phyloP scores from a whole-genome alignment of 192 early-diverging fungal species.

The Backusella luteola region DNA sequence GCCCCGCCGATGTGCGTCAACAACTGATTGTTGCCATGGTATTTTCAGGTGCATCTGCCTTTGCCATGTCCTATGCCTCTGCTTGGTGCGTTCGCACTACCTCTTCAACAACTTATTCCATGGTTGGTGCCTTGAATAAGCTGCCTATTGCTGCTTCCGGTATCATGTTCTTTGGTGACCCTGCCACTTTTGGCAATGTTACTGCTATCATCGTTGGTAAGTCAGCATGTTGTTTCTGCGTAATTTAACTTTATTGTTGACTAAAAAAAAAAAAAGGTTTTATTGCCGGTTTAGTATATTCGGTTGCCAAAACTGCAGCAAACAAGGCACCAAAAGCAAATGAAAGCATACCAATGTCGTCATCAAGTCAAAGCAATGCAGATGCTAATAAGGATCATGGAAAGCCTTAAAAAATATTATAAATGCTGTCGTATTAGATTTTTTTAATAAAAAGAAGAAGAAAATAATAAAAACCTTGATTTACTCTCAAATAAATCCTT shows the following conservation, averaged over 20 bases:
- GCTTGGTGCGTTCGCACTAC: conserved; percentile 82
- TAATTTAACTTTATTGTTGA: background rate
- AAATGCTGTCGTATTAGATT: background rate
- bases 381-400: conserved; percentile 36
- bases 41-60: conserved; percentile 80
- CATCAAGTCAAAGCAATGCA: conserved; percentile 37
- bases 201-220: conserved; percentile 83
- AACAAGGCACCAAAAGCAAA: conserved; percentile 38
- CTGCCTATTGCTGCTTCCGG: conserved; percentile 93
- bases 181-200: conserved; percentile 78
- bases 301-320: conserved; percentile 67
- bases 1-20: conserved; percentile 43
- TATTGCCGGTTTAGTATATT: conserved; percentile 71
- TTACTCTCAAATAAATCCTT: too few species aligned
- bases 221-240: conserved; percentile 3
- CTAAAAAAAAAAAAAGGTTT: conserved; percentile 38
- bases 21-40: conserved; percentile 66
- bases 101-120: conserved; percentile 81
- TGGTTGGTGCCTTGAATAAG: conserved; percentile 99
- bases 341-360: conserved; percentile 41
- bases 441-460: background rate
- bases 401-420: background rate
- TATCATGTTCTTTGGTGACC: conserved; percentile 93
- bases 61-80: conserved; percentile 85
- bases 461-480: background rate